Conservation (phyloP, 768 basidiomycete genomes). For the Vishniacozyma victoriae region DNA sequence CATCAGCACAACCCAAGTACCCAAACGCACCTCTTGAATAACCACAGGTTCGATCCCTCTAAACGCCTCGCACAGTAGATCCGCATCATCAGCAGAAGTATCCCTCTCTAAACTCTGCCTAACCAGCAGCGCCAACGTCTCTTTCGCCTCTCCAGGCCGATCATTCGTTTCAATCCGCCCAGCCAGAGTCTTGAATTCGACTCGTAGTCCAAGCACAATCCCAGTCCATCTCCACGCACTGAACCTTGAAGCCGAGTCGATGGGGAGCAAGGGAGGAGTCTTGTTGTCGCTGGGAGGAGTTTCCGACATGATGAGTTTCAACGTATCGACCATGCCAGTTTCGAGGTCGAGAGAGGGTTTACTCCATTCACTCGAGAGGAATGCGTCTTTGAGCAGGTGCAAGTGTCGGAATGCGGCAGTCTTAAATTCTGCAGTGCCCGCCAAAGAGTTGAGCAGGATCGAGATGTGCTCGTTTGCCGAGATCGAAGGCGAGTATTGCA, state of each 20-base stretch:
- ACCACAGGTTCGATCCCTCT: conserved; percentile 36
- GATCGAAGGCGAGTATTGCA: conserved; percentile 8
- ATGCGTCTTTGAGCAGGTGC: conserved; percentile 38
- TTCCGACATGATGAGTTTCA: conserved; percentile 41
- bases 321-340: conserved; percentile 36
- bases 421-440: conserved; percentile 35
- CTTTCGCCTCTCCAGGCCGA: conserved; percentile 21
- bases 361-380: conserved; percentile 35
- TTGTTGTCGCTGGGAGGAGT: neutral
- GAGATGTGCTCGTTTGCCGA: conserved; percentile 8
- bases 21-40: conserved; percentile 23
- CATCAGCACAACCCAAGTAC: conserved; percentile 2
- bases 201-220: conserved; percentile 39
- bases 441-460: conserved; percentile 15
- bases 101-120: conserved; percentile 26
- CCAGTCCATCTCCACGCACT: conserved; percentile 42
- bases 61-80: conserved; percentile 38
- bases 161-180: conserved; percentile 20
- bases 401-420: conserved; percentile 40
- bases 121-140: conserved; percentile 24
- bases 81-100: conserved; percentile 30
- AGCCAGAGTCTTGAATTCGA: conserved; percentile 40
- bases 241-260: conserved; percentile 20
- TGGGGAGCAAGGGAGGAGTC: neutral
- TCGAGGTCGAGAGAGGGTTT: conserved; percentile 21